A percentile compares a stretch with the other conserved stretches of the same genome.
phyloP scores from a whole-genome alignment of 2,329 filamentous ascomycete genomes.

The Dactylonectria estremocensis region DNA sequence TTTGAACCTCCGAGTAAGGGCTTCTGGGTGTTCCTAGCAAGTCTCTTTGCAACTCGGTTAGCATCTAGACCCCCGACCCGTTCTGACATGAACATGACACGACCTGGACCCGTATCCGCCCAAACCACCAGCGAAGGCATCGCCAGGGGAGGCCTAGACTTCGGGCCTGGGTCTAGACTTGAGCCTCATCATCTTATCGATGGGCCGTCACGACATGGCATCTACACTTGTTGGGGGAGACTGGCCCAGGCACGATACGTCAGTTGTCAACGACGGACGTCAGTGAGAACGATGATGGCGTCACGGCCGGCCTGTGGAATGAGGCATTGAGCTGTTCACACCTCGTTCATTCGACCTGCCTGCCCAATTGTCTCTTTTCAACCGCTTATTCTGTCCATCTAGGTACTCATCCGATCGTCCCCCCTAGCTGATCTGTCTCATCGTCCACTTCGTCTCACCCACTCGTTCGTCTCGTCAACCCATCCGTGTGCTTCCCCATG shows the following conservation, averaged over 20 bases:
- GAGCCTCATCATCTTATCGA: not conserved
- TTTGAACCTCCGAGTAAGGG: not conserved
- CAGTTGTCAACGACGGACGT: not conserved
- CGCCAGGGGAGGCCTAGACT: not conserved
- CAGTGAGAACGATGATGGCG: conserved; percentile 4
- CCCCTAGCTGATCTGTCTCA: too few species aligned
- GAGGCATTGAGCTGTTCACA: not conserved
- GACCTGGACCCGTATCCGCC: not conserved
- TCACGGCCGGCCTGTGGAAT: not conserved
- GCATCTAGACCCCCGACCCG: not conserved
- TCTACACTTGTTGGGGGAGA: not conserved
- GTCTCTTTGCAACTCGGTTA: not conserved
- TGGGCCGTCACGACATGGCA: not conserved
- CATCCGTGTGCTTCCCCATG: not conserved
- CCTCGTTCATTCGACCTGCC: too few species aligned
- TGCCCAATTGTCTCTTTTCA: too few species aligned
- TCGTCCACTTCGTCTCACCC: too few species aligned
- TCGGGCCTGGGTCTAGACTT: not conserved
- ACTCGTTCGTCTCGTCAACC: too few species aligned
- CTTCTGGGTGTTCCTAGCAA: not conserved
- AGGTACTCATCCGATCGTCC: not conserved
- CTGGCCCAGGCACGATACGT: not conserved
- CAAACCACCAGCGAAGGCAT: not conserved
- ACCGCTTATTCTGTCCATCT: too few species aligned
- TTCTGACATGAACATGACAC: not conserved